phyloP scores from a whole-genome alignment of 2,329 filamentous ascomycete genomes.

The Xylaria polymorpha region DNA sequence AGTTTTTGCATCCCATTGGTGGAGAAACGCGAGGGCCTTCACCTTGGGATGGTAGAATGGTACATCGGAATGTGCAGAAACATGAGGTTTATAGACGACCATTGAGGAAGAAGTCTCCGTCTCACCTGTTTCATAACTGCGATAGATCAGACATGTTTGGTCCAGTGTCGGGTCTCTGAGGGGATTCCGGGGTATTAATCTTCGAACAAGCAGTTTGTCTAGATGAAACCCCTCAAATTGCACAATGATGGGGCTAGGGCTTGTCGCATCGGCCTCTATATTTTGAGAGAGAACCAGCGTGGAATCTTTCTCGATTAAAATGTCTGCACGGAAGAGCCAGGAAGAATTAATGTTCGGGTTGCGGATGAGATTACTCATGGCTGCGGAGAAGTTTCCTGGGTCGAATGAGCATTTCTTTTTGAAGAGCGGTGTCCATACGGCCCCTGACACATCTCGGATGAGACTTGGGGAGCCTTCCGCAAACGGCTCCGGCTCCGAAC shows the following conservation, averaged over 20 bases:
- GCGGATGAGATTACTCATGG: slow-evolving; percentile 79
- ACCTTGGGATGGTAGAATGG: slow-evolving; percentile 92
- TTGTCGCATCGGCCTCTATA: slow-evolving; percentile 45
- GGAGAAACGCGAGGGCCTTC: slow-evolving; percentile 78
- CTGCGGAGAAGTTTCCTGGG: slow-evolving; percentile 70
- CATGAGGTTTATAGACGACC: slow-evolving; percentile 84
- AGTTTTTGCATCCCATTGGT: slow-evolving; percentile 67
- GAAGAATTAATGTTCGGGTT: slow-evolving; percentile 85
- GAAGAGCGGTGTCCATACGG: slow-evolving; percentile 66
- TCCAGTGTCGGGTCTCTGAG: slow-evolving; percentile 78
- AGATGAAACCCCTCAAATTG: slow-evolving; percentile 61
- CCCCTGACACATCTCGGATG: slow-evolving; percentile 52
- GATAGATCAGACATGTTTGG: slow-evolving; percentile 84
- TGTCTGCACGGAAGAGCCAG: slow-evolving; percentile 82
- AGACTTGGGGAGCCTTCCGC: slow-evolving; percentile 49
- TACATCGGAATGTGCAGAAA: slow-evolving; percentile 68
- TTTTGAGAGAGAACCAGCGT: slow-evolving; percentile 49
- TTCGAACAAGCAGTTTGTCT: slow-evolving; percentile 76
- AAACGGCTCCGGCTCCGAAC: slow-evolving; percentile 52
- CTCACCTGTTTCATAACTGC: slow-evolving; percentile 47
- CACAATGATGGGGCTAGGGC: slow-evolving; percentile 52
- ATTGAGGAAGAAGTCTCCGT: slow-evolving; percentile 62
- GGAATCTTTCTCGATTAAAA: slow-evolving; percentile 67
- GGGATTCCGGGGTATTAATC: slow-evolving; percentile 83
- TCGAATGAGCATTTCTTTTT: slow-evolving; percentile 71